These are phyloP conservation scores for Gossypium turneri DNA, from an alignment of 345 rosid genomes.

Conservation along the genomic window DNA sequence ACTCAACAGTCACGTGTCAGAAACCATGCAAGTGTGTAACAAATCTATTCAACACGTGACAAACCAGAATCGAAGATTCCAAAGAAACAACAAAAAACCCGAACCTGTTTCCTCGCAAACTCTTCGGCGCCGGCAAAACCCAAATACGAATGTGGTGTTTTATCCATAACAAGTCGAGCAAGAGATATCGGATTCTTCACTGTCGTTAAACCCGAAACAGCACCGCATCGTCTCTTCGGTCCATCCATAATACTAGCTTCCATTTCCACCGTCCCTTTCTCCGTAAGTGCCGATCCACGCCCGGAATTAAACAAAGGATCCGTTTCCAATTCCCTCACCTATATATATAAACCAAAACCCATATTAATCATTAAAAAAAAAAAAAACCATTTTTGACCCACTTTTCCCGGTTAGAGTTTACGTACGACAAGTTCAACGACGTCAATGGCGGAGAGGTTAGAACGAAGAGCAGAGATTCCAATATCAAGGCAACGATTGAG, in stretches of 20 bases:
- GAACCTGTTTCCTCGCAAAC: conserved; percentile 76
- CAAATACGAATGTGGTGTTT: conserved; percentile 90
- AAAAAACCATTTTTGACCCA: no score
- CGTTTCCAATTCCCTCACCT: conserved; percentile 83
- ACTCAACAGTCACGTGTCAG: conserved; percentile 7
- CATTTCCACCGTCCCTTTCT: conserved; percentile 92
- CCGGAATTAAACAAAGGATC: conserved; percentile 96
- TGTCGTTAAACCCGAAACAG: conserved; percentile 80
- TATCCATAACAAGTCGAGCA: conserved; percentile 94
- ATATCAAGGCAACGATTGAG: conserved; percentile 81
- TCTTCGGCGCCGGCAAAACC: conserved; percentile 92
- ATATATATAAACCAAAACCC: neutral
- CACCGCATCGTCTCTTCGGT: conserved; percentile 76
- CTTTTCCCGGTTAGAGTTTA: neutral
- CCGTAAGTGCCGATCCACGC: conserved; percentile 91
- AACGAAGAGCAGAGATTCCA: conserved; percentile 79
- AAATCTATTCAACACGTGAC: neutral
- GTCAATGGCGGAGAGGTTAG: conserved; percentile 73
- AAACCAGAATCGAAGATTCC: conserved; percentile 6
- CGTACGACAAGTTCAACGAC: conserved; percentile 92
- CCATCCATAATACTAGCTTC: conserved; percentile 99
- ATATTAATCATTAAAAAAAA: neutral
- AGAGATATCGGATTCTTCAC: conserved; percentile 90
- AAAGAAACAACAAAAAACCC: neutral
- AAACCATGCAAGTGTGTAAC: neutral